Evolutionary conservation across 1,284 basidiomycete species (phyloP), one percentile per base, ranked within the genome.

Genomic region (Pholiota adiposa): DNA sequence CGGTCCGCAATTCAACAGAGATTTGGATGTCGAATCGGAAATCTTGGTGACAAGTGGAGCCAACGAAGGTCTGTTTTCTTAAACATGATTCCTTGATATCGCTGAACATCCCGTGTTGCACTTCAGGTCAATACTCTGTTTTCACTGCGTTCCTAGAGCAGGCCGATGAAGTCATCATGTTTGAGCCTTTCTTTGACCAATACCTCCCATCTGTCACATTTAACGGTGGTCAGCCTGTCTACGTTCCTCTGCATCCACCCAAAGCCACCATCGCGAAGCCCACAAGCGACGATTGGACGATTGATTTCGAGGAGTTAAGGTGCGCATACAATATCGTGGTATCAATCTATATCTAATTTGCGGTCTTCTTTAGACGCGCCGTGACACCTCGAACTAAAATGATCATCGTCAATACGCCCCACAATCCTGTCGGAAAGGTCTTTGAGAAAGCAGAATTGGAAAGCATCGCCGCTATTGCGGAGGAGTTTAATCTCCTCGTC

Each of bases 161-260:
- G 36, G 95, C 91, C 7, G 97, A 99, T 73, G 97, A 98, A 76
- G 97, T 99, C 62, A 96, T 99, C 74, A 89, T 98, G 83, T 96
- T 99, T 70, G 97, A 99, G 77, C 97, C 94, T 4, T 96, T 95
- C 82, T 98, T 98, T 71, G 96, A 98, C 72, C 97, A 99, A 75
- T 99, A 98, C 78, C 85, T 93, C 62, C 90, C 94, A 36, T 93
- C 92, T 8, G 88, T 97, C 58, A 92, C 88, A 25, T 97, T 97
- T 84, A 96, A 97, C 70, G 92, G 92, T 31, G 96, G 95, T 49
- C 90, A 87, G 58, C 95, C 97, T 8, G 89, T 98, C 51, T 99
- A 94, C 70, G 94, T 99, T 6, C 97, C 97, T 2, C 82, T 99
- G 14, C 93, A 97, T 65, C 97, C 97, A 0, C 93, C 93, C 14